Conservation (phyloP, 371 early-diverging fungal species). For the Mortierella sp. region DNA sequence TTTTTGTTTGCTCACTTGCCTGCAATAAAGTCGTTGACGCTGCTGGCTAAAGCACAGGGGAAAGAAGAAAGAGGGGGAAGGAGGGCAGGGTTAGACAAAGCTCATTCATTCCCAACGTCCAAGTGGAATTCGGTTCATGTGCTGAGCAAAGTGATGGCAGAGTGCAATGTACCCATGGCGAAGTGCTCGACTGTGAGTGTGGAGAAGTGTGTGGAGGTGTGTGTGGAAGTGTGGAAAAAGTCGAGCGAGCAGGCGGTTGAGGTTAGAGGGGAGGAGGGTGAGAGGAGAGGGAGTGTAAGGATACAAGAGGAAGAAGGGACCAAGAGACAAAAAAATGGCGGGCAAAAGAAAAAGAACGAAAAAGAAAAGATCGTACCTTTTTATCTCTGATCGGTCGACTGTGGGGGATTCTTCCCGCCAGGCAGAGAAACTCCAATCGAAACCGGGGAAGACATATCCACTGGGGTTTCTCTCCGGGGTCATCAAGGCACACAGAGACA, state of each 20-base stretch:
- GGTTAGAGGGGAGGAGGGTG: not conserved
- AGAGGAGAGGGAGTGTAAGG: not conserved
- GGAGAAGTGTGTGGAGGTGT: not conserved
- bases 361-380: not conserved
- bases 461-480: not conserved
- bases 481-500: not conserved
- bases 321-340: not conserved
- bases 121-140: not conserved
- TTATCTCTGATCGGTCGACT: not conserved
- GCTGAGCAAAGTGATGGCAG: not conserved
- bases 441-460: not conserved
- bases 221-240: not conserved
- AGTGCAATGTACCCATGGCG: not conserved
- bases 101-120: not conserved
- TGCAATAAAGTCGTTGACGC: slow-evolving; percentile 65
- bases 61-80: not conserved
- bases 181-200: not conserved
- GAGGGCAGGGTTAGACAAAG: not conserved
- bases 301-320: not conserved
- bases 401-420: not conserved
- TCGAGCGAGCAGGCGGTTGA: not conserved
- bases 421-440: not conserved
- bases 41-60: slow-evolving; percentile 58
- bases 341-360: not conserved
- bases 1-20: slow-evolving; percentile 50